Conservation (phyloP, 495 filamentous ascomycete genomes). For the Rusavskia elegans region DNA sequence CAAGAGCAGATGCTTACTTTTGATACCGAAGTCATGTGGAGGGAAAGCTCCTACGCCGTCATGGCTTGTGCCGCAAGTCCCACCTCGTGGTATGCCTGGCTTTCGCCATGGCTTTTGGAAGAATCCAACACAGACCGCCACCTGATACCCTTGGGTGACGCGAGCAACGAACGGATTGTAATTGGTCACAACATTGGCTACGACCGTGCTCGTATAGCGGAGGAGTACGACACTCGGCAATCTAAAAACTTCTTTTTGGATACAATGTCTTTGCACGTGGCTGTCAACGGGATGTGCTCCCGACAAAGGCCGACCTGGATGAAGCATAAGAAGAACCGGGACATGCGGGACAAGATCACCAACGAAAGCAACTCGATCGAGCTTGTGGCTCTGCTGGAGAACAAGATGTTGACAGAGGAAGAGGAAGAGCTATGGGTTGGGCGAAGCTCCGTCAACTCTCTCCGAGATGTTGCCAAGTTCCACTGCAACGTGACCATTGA, state of each 20-base stretch:
- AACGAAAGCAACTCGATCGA: slow-evolving; percentile 54
- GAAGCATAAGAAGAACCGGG: slow-evolving; percentile 80
- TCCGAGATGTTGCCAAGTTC: slow-evolving; percentile 92
- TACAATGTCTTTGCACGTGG: slow-evolving; percentile 97
- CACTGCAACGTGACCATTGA: slow-evolving; percentile 86
- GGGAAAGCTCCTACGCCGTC: slow-evolving; percentile 74
- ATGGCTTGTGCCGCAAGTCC: slow-evolving; percentile 90
- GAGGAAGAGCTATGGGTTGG: slow-evolving; percentile 93
- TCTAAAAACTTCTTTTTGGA: slow-evolving; percentile 80
- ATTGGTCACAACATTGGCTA: slow-evolving; percentile 95
- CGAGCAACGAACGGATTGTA: slow-evolving; percentile 51
- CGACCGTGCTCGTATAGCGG: slow-evolving; percentile 71
- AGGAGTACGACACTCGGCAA: slow-evolving; percentile 78
- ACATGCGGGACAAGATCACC: slow-evolving; percentile 66
- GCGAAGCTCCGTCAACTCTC: slow-evolving; percentile 83
- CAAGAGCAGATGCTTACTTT: slow-evolving; percentile 74
- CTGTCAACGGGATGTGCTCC: slow-evolving; percentile 98
- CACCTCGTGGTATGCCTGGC: slow-evolving; percentile 89
- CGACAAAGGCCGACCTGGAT: slow-evolving; percentile 92
- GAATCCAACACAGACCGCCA: slow-evolving; percentile 65
- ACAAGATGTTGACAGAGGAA: slow-evolving; percentile 51
- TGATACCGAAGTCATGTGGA: slow-evolving; percentile 95
- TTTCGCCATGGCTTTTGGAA: slow-evolving; percentile 87
- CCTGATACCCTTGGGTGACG: slow-evolving; percentile 71
- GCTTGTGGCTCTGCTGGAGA: slow-evolving; percentile 53